Conservation (phyloP, 2,329 filamentous ascomycete species). For the Ceratocystis papillata region DNA sequence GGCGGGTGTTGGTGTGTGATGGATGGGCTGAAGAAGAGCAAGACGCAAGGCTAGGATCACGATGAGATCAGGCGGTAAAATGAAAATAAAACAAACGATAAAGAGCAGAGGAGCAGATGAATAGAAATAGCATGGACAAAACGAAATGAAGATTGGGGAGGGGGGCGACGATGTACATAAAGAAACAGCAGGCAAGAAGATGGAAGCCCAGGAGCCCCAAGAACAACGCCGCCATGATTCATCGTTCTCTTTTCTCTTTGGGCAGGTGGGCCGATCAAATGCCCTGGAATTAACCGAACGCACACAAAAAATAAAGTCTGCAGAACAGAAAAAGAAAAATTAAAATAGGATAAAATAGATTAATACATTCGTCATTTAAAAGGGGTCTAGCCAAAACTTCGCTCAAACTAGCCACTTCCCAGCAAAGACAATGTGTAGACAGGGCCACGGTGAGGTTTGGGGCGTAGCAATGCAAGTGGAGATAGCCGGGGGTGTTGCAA, state of each 20-base stretch:
- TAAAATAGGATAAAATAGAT: background rate
- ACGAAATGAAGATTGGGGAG: too few relatives aligned
- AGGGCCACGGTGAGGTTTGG: constrained; percentile 13
- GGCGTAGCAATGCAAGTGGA: background rate
- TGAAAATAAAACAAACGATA: background rate
- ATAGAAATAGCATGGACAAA: too few relatives aligned
- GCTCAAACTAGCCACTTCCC: constrained; percentile 4
- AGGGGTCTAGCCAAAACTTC: background rate
- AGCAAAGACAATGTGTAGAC: constrained; percentile 11
- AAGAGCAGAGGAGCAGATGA: background rate
- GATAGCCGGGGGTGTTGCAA: background rate
- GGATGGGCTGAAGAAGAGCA: too few relatives aligned
- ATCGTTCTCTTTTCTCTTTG: background rate
- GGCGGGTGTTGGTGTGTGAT: too few relatives aligned
- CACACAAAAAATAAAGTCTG: background rate
- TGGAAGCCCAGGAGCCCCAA: background rate
- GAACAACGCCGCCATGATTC: background rate
- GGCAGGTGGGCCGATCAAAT: constrained; percentile 11
- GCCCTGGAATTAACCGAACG: constrained; percentile 4
- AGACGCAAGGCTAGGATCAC: background rate
- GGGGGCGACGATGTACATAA: too few relatives aligned
- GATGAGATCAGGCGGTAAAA: constrained; percentile 12
- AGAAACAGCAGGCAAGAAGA: too few relatives aligned
- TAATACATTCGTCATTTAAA: background rate
- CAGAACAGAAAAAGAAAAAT: background rate